phyloP scores from a whole-genome alignment of 805 yeast genomes.

The Ogataea haglerorum region DNA sequence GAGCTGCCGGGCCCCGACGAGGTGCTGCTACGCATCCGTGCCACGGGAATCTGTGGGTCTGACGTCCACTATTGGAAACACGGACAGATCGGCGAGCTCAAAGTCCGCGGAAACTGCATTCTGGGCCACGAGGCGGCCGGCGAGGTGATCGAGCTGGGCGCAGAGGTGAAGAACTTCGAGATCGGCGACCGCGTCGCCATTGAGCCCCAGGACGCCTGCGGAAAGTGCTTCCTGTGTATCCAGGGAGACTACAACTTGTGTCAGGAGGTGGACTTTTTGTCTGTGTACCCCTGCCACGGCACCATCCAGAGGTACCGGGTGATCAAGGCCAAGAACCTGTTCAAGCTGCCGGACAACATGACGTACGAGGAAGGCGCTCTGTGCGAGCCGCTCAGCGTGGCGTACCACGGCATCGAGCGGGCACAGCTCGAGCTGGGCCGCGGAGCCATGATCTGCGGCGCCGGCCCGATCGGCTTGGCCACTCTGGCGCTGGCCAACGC shows the following conservation, averaged over 20 bases:
- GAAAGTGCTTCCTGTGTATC: slow-evolving; percentile 36
- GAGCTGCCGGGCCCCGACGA: slow-evolving; percentile 33
- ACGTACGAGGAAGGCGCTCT: slow-evolving; percentile 52
- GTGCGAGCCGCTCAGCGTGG: slow-evolving; percentile 55
- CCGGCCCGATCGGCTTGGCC: slow-evolving; percentile 60
- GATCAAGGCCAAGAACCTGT: slow-evolving; percentile 34
- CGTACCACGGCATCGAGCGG: slow-evolving; percentile 47
- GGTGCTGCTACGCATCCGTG: slow-evolving; percentile 56
- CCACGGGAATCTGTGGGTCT: slow-evolving; percentile 76
- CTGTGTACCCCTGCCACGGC: slow-evolving; percentile 38
- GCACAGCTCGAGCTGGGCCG: slow-evolving; percentile 45
- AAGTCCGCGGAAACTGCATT: slow-evolving; percentile 33
- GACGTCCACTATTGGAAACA: slow-evolving; percentile 68
- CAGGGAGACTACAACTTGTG: slow-evolving; percentile 42
- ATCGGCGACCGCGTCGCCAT: slow-evolving; percentile 47
- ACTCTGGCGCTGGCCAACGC: slow-evolving; percentile 47
- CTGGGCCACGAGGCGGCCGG: slow-evolving; percentile 47
- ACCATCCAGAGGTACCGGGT: slow-evolving; percentile 38
- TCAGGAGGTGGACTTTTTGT: slow-evolving; percentile 36
- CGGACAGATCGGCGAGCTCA: slow-evolving; percentile 56
- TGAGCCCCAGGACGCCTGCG: slow-evolving; percentile 56
- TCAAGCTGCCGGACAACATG: slow-evolving; percentile 40
- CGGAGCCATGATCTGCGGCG: slow-evolving; percentile 48
- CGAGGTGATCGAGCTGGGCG: slow-evolving; percentile 46
- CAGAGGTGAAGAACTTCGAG: slow-evolving; percentile 40